Base-by-base conservation (phyloP, 345 rosid genomes). In the Cardamine occulta region DNA sequence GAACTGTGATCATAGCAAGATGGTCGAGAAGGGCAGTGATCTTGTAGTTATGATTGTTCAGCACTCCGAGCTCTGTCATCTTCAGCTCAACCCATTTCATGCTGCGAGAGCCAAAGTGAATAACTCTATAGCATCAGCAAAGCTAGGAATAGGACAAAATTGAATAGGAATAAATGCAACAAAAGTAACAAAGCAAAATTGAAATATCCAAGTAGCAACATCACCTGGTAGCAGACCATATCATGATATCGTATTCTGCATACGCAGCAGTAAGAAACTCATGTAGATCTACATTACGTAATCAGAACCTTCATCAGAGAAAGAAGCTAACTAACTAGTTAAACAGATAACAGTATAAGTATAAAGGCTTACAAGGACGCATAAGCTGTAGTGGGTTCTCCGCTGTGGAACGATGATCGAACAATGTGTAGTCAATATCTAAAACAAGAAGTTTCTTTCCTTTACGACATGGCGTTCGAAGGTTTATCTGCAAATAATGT, bases 81-180 rank as follows among this genome's bases (percentile, higher is more conserved):
- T 95, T 95, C 85, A 95, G 70, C 81, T 90, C 99, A 79, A 95
- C 93, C 99, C 97, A 89, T 82, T 86, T 92, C 99, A 92, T 92
- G 87, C 99, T 90, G 84, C 76, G 82, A 42, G 53, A 73, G 51
- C 21, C 53, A 57, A 70, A 23, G 53, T 40, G 31, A 37, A 56
- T 26, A 39, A 70, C 48, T 42, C 21, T 42, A 21, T 17, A 56
- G 29, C 53, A 69, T 42, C 64, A 54, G 63, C 37, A 57, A 32
- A 32, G 18, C 47, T 60, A 34, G 2, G n/a, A 35, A 60, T 37
- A 6, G 4, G 48, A 18, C n/a, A 47, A 63, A 34, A 52, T 4
- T 7, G 8, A 21, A 35, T 12, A 32, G 26, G 61, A 62, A 32
- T 31, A n/a, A 4, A 57, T 8, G 31, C 60, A 56, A 56, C 21